These are phyloP conservation scores for Neofusicoccum laricinum DNA, from an alignment of 2,329 filamentous ascomycete species.

Conservation along the genomic window DNA sequence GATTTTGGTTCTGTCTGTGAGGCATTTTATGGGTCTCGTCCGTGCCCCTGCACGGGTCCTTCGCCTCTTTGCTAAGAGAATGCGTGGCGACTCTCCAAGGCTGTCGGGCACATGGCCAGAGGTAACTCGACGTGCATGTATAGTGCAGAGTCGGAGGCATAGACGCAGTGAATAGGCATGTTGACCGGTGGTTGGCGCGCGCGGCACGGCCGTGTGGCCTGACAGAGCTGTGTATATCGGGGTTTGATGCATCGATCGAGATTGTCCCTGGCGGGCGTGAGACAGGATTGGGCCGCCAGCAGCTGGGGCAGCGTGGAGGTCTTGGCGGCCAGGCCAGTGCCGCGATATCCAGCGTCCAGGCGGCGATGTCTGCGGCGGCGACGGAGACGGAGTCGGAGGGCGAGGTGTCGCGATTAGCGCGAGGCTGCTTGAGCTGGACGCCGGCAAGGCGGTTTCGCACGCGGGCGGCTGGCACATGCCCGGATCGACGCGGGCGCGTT, in stretches of 20 bases:
- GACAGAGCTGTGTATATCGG: neutral
- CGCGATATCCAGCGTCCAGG: neutral
- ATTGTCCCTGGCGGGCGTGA: neutral
- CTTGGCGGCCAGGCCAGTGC: neutral
- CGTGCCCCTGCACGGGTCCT: neutral
- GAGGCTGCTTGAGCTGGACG: too few species aligned
- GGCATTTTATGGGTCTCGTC: conserved; percentile 1
- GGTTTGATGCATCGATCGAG: neutral
- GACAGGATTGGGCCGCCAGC: conserved; percentile 7
- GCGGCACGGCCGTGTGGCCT: neutral
- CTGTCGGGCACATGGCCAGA: neutral
- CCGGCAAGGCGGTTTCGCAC: too few species aligned
- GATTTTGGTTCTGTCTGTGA: conserved; percentile 1
- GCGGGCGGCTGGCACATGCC: too few species aligned
- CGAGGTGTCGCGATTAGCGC: neutral
- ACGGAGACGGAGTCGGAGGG: neutral
- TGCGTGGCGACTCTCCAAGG: neutral
- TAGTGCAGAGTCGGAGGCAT: neutral
- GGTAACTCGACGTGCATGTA: neutral
- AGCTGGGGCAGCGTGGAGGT: neutral
- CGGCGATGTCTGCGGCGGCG: neutral
- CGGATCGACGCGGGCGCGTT: neutral
- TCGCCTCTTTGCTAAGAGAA: neutral
- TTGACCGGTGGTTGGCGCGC: neutral
- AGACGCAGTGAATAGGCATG: neutral